A percentile compares a stretch with the other conserved stretches of the same genome.
Conservation (phyloP, 1,284 basidiomycete species). For the Pascua guehoae region DNA sequence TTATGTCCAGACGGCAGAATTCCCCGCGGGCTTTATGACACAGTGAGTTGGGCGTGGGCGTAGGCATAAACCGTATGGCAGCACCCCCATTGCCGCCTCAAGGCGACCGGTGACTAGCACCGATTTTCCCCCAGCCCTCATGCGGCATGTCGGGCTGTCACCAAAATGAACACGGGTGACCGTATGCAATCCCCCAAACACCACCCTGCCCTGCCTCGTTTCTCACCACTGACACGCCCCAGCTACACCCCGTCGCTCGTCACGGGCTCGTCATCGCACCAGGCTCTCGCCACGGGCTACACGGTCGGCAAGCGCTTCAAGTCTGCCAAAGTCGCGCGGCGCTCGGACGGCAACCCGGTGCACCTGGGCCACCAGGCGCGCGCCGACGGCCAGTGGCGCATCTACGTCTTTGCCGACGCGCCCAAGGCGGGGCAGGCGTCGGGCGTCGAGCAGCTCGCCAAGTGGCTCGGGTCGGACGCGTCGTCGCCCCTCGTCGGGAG, state of each 20-base stretch:
- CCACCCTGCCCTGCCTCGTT: too few relatives aligned
- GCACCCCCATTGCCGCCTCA: too few relatives aligned
- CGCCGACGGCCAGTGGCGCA: constrained; percentile 10
- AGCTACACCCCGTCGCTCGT: constrained; percentile 1
- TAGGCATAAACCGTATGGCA: too few relatives aligned
- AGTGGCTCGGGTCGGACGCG: constrained; percentile 5
- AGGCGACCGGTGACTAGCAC: too few relatives aligned
- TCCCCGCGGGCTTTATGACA: constrained; percentile 12
- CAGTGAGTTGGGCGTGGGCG: background rate
- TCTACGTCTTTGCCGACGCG: constrained; percentile 10
- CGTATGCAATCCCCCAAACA: too few relatives aligned
- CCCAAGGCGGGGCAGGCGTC: constrained; percentile 2
- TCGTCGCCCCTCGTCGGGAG: constrained; percentile 2
- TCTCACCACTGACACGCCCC: too few relatives aligned
- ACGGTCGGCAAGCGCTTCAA: constrained; percentile 17
- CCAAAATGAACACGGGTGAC: too few relatives aligned
- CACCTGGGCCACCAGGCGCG: constrained; percentile 8
- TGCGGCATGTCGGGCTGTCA: too few relatives aligned
- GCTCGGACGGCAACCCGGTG: constrained; percentile 4
- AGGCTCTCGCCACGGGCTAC: constrained; percentile 4
- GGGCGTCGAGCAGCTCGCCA: background rate
- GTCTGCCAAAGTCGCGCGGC: constrained; percentile 45
- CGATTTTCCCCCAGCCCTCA: too few relatives aligned
- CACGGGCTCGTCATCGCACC: constrained; percentile 2
- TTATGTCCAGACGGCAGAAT: constrained; percentile 50